Base-by-base conservation (phyloP, 257 asterid genomes). In the Penstemon eatonii region DNA sequence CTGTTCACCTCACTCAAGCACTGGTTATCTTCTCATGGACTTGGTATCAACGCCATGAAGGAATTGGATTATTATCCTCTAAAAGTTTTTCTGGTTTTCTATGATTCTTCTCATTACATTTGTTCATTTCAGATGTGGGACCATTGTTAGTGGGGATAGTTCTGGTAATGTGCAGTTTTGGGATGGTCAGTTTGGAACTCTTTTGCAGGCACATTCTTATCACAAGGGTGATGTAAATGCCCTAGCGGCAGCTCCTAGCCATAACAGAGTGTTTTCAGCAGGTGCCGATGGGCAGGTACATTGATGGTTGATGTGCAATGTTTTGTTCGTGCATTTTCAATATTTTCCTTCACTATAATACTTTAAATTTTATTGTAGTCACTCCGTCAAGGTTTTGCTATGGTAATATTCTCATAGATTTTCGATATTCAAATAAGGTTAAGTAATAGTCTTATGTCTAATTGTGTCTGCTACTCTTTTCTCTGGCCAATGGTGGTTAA, bases 231-330 rank as follows among this genome's bases (percentile, higher is more conserved):
- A 94, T 58, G 98, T 87, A 59, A 89, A 84, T 76, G 90, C 99
- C 55, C 81, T 94, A 68, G 95, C 93, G 9, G 88, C 96, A 46
- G 76, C 96, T 43, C 98, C 96, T 65, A 86, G 82, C 78, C 97
- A 94, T 69, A 84, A 74, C 71, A 78, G 93, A 80, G 98, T 91
- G 42, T 94, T 87, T 67, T 92, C 98, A 77, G 89, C 92, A 67
- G 98, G 97, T 68, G 85, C 98, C 61, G 99, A 91, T 80, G 99
- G 99, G 69, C 97, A 91, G 99, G 97, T 94, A 87, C 13, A 13
- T 47, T 66, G 42, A 55, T 68, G 55, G 36, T 15, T 46, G 13
- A 57, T 7, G 12, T 39, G 25, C 43, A 38, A 56, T 39, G 12
- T 53, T 40, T 72, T n/a, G 49, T 4, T 7, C 3, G 52, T 43